Percentiles rank a stretch among this genome's conserved stretches.
Conservation (phyloP, 73 alveolate species). For the Uronychia setigera region DNA sequence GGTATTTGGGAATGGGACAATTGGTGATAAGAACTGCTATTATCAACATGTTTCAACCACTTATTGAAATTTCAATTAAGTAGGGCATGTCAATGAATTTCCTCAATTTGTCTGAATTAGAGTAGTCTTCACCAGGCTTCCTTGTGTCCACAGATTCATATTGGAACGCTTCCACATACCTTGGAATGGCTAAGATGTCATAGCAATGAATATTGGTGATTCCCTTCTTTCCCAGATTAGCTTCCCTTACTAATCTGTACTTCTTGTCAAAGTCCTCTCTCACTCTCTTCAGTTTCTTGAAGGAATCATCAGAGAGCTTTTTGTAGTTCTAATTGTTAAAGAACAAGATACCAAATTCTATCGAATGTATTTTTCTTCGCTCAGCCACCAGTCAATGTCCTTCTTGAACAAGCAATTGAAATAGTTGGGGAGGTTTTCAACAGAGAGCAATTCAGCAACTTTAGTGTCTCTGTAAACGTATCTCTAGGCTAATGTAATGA, state of each 20-base stretch:
- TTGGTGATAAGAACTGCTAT: too few species aligned
- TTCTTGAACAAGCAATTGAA: conserved; percentile 24
- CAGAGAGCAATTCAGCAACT: conserved; percentile 35
- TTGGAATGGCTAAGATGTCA: not conserved
- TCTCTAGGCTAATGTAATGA: not conserved
- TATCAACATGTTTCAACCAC: too few species aligned
- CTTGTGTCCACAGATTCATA: not conserved
- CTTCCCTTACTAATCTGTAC: not conserved
- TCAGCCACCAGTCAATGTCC: conserved; percentile 46
- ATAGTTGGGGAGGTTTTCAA: conserved; percentile 26
- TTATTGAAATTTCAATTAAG: not conserved
- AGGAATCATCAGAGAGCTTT: conserved; percentile 11
- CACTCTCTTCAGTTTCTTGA: not conserved
- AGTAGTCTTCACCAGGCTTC: not conserved
- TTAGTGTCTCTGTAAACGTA: not conserved
- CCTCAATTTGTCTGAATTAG: not conserved
- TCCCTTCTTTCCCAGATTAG: too few species aligned
- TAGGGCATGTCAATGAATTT: conserved; percentile 1
- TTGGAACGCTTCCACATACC: conserved; percentile 5
- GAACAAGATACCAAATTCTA: conserved; percentile 10
- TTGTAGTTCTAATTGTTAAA: conserved; percentile 3
- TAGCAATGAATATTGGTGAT: too few species aligned
- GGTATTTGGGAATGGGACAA: too few species aligned
- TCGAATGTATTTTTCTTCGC: conserved; percentile 35
- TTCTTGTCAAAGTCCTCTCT: not conserved